Base-by-base conservation (phyloP, 192 early-diverging fungal genomes). In the Nowakowskiella sp. region DNA sequence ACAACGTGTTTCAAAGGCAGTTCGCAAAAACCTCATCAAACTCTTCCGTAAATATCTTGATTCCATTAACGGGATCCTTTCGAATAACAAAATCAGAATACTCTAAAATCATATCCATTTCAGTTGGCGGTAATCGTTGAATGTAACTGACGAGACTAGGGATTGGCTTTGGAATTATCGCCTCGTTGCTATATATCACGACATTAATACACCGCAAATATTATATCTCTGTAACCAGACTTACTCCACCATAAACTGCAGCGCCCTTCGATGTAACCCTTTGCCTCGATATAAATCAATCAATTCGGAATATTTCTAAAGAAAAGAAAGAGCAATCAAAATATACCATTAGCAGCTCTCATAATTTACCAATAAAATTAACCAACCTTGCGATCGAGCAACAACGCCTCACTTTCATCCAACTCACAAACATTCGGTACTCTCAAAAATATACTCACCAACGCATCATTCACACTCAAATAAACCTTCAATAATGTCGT, bases 221-320 rank as follows among this genome's bases (percentile, higher is more conserved):
- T n/a, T n/a, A n/a, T n/a, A n/a, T n/a, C n/a, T n/a, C n/a, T n/a
- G n/a, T n/a, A n/a, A n/a, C n/a, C n/a, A n/a, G 27, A 70, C 67
- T 48, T 66, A 83, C 51, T 65, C 68, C 47, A 78, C 73, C 24
- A 97, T 70, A 24, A 91, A 76, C 57, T 90, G 88, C 30, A 98
- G 70, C 2, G 95, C 92, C 55, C 91, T 91, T 24, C 80, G 78
- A 67, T 94, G 91, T 25, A 88, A 78, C 6, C 86, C 86, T 60
- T 92, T 93, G 52, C 86, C 85, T 36, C 87, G 76, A 65, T 96
- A 99, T 44, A 99, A 73, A 53, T 94, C 93, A n/a, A 95, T 85
- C 9, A 99, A 65, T 66, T 94, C 93, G 28, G 68, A 62, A 54
- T 84, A 84, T 70, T 90, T 91, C 73, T 85, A 48, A 42, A 57